phyloP scores from a whole-genome alignment of 257 asterid species.

The Solanum paucissectum region DNA sequence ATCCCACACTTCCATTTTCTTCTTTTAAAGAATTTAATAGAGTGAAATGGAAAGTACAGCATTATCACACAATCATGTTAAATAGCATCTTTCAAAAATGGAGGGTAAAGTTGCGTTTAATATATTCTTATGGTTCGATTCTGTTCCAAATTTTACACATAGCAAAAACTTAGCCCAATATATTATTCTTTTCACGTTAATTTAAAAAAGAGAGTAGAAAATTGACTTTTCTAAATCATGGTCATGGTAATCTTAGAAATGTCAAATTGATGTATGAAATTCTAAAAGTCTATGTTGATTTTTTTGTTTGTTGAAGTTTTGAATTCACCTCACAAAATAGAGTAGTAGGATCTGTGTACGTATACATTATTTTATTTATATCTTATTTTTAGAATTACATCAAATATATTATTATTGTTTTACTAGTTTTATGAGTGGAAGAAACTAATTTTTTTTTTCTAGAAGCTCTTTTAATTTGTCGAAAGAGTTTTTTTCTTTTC shows the following conservation, averaged over 20 bases:
- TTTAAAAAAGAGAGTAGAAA: not conserved
- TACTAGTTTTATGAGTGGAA: rapidly evolving
- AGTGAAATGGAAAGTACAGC: not conserved
- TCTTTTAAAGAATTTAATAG: not conserved
- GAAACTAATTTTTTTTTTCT: not conserved
- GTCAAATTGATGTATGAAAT: not conserved
- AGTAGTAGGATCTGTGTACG: rapidly evolving
- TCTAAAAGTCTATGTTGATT: not conserved
- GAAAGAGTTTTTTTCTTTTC: not conserved
- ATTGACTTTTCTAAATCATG: not conserved
- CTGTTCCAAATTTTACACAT: too few relatives aligned
- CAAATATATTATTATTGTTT: rapidly evolving
- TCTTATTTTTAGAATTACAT: not conserved
- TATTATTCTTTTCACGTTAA: not conserved
- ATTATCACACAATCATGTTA: not conserved
- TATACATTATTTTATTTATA: not conserved
- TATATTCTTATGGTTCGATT: not conserved
- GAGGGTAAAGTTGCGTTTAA: not conserved
- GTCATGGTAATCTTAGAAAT: not conserved
- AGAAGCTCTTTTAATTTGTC: not conserved
- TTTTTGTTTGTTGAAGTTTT: not conserved
- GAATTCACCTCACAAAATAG: not conserved
- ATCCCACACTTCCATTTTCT: not conserved
- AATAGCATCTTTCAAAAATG: not conserved
- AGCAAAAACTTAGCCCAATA: too few relatives aligned